Evolutionary conservation across 1,139 yeast species (phyloP), one percentile per base, ranked within the genome.

Genomic region (Kurtzmaniella quercitrusa): DNA sequence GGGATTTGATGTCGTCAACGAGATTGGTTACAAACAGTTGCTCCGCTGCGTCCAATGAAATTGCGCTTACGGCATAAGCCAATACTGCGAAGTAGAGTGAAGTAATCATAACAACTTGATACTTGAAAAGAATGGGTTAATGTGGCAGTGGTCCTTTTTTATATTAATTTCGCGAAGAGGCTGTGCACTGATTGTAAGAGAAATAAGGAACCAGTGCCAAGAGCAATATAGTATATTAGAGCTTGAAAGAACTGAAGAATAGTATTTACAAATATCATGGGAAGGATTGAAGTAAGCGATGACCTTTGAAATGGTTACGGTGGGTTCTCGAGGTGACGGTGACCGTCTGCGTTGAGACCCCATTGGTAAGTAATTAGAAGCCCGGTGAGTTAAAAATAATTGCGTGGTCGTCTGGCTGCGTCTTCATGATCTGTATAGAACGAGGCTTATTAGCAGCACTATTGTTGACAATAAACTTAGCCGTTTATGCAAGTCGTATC

Each of bases 1-100:
- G 48, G 6, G 53, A 39, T 36, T 51, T 53, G 3, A 61, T 59
- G 44, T 66, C 70, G 11, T 58, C 46, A 3, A 63, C 68, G 18
- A 66, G 50, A 31, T 52, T 55, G n/a, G 70, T 62, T 40, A 65
- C 49, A 41, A 65, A 62, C 14, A 51, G 62, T 5, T 59, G 44
- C 21, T 62, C 50, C 1, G 52, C 40, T 9, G 53, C 42, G 19
- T 48, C 48, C 3, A 41, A 44, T 5, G 46, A 27, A 10, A 41
- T 14, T 17, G 23, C 21, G 23, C 37, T 16, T 9, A 17, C 23
- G 11, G 23, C 14, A 17, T 17, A 11, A 6, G 14, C 14, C 31
- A 27, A 34, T 8, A 18, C 11, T 7, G 9, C n/a, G n/a, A 17
- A 17, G 10, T 34, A 17, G n/a, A 19, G 8, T 34, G 17, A 6